These are phyloP conservation scores for Penicillium ochrochloron DNA, from an alignment of 495 filamentous ascomycete genomes.

Conservation along the genomic window DNA sequence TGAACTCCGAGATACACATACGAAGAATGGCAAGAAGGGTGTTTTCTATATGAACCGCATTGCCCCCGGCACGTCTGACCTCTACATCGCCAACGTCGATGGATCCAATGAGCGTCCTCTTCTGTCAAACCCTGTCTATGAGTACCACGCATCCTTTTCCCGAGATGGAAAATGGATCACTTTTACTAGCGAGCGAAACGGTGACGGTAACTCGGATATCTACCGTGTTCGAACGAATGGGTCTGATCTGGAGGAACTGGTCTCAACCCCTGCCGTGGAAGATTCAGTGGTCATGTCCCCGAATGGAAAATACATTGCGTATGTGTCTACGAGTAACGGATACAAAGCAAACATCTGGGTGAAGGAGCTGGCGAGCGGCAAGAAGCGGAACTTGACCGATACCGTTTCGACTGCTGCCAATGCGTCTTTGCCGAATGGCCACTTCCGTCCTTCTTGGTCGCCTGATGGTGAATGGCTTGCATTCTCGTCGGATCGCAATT, in stretches of 20 bases:
- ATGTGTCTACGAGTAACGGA: slow-evolving; percentile 33
- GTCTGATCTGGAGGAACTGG: slow-evolving; percentile 28
- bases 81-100: slow-evolving; percentile 41
- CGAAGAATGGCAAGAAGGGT: slow-evolving; percentile 26
- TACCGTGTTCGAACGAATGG: slow-evolving; percentile 35
- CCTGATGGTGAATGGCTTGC: slow-evolving; percentile 24
- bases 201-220: slow-evolving; percentile 39
- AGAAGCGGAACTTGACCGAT: slow-evolving; percentile 33
- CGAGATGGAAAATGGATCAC: slow-evolving; percentile 37
- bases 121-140: slow-evolving; percentile 34
- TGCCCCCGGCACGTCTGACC: slow-evolving; percentile 32
- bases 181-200: slow-evolving; percentile 36
- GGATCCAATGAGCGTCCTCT: slow-evolving; percentile 38
- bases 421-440: slow-evolving; percentile 27
- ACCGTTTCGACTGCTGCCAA: slow-evolving; percentile 18
- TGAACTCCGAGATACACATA: not conserved
- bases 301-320: slow-evolving; percentile 32
- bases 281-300: slow-evolving; percentile 35
- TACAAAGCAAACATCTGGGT: slow-evolving; percentile 34
- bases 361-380: slow-evolving; percentile 29
- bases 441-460: slow-evolving; percentile 30
- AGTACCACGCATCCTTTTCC: slow-evolving; percentile 44
- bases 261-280: slow-evolving; percentile 30
- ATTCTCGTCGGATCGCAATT: slow-evolving; percentile 23
- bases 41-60: slow-evolving; percentile 43